A percentile compares a stretch with the other conserved stretches of the same genome.
Evolutionary conservation across 345 rosid genomes (phyloP).

Genomic region (Sonneratia alba): DNA sequence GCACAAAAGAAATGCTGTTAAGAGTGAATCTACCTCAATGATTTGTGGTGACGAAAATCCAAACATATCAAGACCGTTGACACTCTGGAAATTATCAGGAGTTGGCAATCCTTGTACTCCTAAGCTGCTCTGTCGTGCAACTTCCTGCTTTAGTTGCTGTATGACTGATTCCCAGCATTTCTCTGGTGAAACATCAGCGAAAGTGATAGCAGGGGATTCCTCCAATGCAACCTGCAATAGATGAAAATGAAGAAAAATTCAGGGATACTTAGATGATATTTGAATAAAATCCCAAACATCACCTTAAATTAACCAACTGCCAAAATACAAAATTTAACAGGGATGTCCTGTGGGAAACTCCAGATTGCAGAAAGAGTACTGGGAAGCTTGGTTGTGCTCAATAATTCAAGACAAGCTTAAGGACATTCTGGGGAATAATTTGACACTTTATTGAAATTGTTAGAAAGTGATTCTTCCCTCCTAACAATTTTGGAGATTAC

Average conservation of each 20-base stretch:
- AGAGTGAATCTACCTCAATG: slow-evolving; percentile 37
- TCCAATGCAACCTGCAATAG: slow-evolving; percentile 72
- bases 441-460: neutral
- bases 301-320: neutral
- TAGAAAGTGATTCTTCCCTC: neutral
- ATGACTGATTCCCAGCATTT: slow-evolving; percentile 88
- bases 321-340: no score
- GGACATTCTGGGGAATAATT: neutral
- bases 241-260: neutral
- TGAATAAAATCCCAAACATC: neutral
- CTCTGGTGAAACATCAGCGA: slow-evolving; percentile 54
- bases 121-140: slow-evolving; percentile 22
- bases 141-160: slow-evolving; percentile 50
- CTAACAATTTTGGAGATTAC: neutral
- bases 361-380: no score
- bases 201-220: slow-evolving; percentile 47
- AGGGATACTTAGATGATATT: neutral
- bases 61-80: slow-evolving; percentile 78
- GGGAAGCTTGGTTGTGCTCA: no score
- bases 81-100: slow-evolving; percentile 22
- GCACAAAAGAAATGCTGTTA: no score
- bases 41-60: slow-evolving; percentile 63
- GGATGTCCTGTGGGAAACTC: no score
- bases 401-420: neutral
- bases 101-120: slow-evolving; percentile 33